phyloP scores from a whole-genome alignment of 805 yeast genomes.

The Candida odintsovae region DNA sequence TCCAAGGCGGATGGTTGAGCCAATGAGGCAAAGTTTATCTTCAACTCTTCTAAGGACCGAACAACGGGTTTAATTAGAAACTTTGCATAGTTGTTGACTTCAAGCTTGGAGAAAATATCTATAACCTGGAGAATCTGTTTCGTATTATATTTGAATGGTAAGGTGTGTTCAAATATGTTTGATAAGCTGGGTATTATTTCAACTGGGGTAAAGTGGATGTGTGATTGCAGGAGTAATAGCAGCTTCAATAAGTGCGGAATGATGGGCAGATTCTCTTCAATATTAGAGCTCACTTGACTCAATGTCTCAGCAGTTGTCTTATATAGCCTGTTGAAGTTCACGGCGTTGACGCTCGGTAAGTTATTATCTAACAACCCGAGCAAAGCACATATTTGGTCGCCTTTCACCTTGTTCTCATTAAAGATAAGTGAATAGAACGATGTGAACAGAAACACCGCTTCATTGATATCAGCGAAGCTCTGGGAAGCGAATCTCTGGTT shows the following conservation, averaged over 20 bases:
- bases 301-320: background rate
- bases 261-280: background rate
- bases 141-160: background rate
- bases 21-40: slow-evolving; percentile 1
- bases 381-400: slow-evolving; percentile 3
- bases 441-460: slow-evolving; percentile 22
- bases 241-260: background rate
- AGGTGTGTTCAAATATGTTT: background rate
- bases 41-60: slow-evolving; percentile 1
- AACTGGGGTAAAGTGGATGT: background rate
- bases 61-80: slow-evolving; percentile 5
- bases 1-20: background rate
- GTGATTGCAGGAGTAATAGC: background rate
- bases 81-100: background rate
- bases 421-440: slow-evolving; percentile 25
- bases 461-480: background rate
- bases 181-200: slow-evolving; percentile 4
- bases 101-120: slow-evolving; percentile 1
- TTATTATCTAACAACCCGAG: background rate
- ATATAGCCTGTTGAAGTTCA: background rate
- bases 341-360: background rate
- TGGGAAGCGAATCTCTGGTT: background rate
- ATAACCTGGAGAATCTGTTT: slow-evolving; percentile 1
- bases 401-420: slow-evolving; percentile 8
- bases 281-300: background rate